Evolutionary conservation across 2,329 filamentous ascomycete species (phyloP).

Genomic region (Colletotrichum melonis): DNA sequence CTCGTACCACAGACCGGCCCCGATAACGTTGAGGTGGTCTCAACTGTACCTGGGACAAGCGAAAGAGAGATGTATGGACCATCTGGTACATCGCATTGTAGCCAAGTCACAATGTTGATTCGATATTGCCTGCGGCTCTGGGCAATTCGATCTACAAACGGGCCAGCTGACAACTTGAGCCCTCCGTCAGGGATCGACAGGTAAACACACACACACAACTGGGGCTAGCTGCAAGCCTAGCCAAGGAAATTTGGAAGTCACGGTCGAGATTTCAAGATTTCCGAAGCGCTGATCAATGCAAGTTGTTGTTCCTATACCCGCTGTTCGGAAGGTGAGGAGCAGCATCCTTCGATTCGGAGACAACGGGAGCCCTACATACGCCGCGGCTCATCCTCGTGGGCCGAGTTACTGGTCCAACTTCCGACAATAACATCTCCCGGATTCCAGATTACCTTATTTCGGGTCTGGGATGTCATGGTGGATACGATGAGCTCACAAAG

Average conservation of each 20-base stretch:
- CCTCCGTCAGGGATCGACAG: neutral
- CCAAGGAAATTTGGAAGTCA: neutral
- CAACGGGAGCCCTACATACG: neutral
- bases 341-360: neutral
- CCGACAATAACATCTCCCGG: neutral
- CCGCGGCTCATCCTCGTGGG: neutral
- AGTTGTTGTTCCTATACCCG: neutral
- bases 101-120: neutral
- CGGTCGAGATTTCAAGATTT: slow-evolving; percentile 2
- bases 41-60: neutral
- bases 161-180: neutral
- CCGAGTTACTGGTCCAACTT: neutral
- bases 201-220: neutral
- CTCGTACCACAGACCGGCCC: neutral
- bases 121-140: neutral
- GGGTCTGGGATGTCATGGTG: neutral
- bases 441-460: slow-evolving; percentile 2
- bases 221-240: neutral
- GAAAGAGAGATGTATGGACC: neutral
- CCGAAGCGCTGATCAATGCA: neutral
- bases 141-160: neutral
- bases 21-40: neutral
- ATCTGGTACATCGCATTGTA: neutral
- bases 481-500: slow-evolving; percentile 3
- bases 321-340: neutral